phyloP scores from a whole-genome alignment of 192 early-diverging fungal genomes.

The Jimgerdemannia flammicorona region DNA sequence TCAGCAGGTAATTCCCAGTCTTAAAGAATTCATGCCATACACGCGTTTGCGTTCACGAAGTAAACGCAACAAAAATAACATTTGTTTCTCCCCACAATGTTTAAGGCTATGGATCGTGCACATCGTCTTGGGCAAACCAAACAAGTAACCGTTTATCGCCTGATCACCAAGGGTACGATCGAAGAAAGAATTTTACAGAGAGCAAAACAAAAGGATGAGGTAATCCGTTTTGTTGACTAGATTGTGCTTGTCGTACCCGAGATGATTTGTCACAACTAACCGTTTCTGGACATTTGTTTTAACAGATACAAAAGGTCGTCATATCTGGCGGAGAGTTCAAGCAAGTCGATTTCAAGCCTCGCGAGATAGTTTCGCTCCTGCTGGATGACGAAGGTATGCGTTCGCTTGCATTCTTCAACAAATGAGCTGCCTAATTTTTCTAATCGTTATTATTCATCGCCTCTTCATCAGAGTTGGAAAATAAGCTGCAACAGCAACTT shows the following conservation, averaged over 20 bases:
- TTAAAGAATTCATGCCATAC: background rate
- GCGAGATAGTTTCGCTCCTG: constrained; percentile 83
- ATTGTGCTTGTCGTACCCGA: background rate
- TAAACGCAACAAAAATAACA: too few relatives aligned
- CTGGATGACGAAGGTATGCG: constrained; percentile 64
- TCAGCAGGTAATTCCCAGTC: constrained; percentile 52
- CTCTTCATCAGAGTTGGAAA: constrained; percentile 36
- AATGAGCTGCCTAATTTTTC: background rate
- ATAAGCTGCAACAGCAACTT: constrained; percentile 48
- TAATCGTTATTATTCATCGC: background rate
- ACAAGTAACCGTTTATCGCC: constrained; percentile 80
- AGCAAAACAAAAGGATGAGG: constrained; percentile 85
- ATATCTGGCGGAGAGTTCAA: constrained; percentile 88
- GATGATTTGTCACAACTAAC: background rate
- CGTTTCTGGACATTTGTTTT: constrained; percentile 1
- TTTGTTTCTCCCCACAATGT: background rate
- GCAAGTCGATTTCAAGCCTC: constrained; percentile 82
- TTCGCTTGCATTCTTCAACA: constrained; percentile 1
- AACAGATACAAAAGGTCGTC: constrained; percentile 71
- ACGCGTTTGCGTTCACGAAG: background rate
- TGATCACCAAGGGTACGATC: constrained; percentile 79
- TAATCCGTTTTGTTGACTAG: constrained; percentile 3
- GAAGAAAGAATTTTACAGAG: constrained; percentile 79
- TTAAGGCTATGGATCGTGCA: constrained; percentile 79
- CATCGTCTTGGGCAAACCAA: constrained; percentile 83